Evolutionary conservation across 345 rosid genomes (phyloP), one percentile per base, ranked within the genome.

Genomic region (Excoecaria agallocha): DNA sequence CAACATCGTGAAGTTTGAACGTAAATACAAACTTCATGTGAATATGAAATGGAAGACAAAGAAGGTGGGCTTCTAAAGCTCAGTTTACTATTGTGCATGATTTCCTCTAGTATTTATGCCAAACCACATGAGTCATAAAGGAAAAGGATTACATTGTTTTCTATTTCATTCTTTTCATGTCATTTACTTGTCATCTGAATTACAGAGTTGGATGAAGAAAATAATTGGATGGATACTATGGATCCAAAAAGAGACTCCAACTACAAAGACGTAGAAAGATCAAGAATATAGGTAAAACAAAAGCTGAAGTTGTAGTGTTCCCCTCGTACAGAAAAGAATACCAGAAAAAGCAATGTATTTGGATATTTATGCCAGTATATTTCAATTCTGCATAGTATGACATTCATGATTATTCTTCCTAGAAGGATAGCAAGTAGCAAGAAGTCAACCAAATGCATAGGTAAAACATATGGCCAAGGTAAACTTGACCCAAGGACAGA

Each of bases 111-210:
- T 17, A 52, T 52, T 41, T 37, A 57, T 41, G 13, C 7, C 24
- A 41, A 51, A 50, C 35, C 9, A 41, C 24, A 57, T 41, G 60
- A 43, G 22, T 52, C n/a, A 30, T 12, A 51, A 51, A n/a, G 12
- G 16, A 51, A 52, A 20, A 35, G 55, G 30, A 41, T 65, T 7
- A 9, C 4, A 15, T 45, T 19, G 61, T 43, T 65, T 65, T 17
- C 11, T 50, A 17, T 52, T 69, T 16, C 25, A 50, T 66, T 66
- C 17, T 66, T 66, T 48, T 67, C 70, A 52, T 37, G n/a, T 69
- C 25, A 69, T 66, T 66, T 19, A 52, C 45, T 68, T 51, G 59
- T 51, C 57, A 65, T 25, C 52, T 65, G 30, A 13, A 64, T 64
- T 64, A 22, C 8, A 16, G 5, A 63, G 19, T 39, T 17, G 11